Percentiles rank a stretch among this genome's conserved stretches.
Conservation (phyloP, 768 basidiomycete species). For the Rhodocollybia butyracea region DNA sequence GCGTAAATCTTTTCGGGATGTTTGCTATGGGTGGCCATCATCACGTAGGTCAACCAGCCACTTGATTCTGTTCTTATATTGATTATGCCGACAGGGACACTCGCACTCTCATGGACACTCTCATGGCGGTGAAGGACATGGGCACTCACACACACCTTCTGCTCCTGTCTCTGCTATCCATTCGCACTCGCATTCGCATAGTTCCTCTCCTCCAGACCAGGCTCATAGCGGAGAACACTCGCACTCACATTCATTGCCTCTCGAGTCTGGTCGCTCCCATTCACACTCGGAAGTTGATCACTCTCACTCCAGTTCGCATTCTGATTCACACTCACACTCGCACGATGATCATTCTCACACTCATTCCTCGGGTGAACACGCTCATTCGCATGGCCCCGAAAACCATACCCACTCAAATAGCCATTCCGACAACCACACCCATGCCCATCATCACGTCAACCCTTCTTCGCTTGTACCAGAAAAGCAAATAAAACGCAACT, state of each 20-base stretch:
- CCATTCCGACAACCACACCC: conserved; percentile 3
- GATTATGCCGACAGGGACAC: conserved; percentile 44
- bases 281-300: conserved; percentile 9
- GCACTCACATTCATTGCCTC: conserved; percentile 9
- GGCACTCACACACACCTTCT: conserved; percentile 15
- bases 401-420: conserved; percentile 14
- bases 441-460: conserved; percentile 14
- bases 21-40: conserved; percentile 97
- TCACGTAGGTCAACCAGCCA: conserved; percentile 50
- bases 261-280: conserved; percentile 11
- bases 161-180: conserved; percentile 24
- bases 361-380: conserved; percentile 20
- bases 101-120: conserved; percentile 49
- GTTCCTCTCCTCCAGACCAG: conserved; percentile 14
- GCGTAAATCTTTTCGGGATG: conserved; percentile 97
- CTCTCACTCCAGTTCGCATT: conserved; percentile 18
- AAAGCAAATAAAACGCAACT: conserved; percentile 32
- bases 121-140: conserved; percentile 17
- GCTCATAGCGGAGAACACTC: conserved; percentile 13
- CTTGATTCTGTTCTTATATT: background rate
- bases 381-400: conserved; percentile 20
- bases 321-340: conserved; percentile 22
- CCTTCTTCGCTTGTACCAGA: conserved; percentile 10
- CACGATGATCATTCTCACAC: conserved; percentile 12
- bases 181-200: conserved; percentile 29